Evolutionary conservation across 805 yeast species (phyloP).

Genomic region (Candida ulmi): DNA sequence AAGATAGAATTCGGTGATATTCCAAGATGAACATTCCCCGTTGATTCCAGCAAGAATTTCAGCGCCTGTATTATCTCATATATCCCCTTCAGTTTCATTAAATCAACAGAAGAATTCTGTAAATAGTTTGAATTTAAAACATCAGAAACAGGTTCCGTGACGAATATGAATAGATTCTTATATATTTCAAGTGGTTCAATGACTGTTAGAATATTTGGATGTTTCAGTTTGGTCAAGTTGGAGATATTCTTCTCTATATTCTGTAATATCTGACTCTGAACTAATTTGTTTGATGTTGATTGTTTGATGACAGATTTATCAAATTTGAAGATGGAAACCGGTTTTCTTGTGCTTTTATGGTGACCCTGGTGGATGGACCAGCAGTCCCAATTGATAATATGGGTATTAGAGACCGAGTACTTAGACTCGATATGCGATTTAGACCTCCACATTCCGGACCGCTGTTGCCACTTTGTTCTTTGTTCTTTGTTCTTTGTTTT

Average conservation of each 20-base stretch:
- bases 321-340: conserved; percentile 1
- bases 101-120: background rate
- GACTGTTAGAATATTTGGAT: conserved; percentile 79
- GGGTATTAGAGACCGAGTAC: background rate
- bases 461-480: too few species aligned
- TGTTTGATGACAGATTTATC: background rate
- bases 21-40: conserved; percentile 71
- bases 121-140: conserved; percentile 31
- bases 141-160: conserved; percentile 69
- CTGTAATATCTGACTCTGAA: background rate
- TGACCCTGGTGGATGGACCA: conserved; percentile 1
- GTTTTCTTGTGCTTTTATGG: background rate
- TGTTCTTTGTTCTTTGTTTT: background rate
- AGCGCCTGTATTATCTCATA: conserved; percentile 73
- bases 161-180: conserved; percentile 71
- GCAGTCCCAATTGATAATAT: background rate
- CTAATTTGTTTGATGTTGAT: background rate
- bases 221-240: conserved; percentile 75
- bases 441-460: background rate
- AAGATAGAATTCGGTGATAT: conserved; percentile 73
- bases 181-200: conserved; percentile 90
- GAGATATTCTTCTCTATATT: conserved; percentile 38
- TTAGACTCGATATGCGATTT: conserved; percentile 1
- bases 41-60: conserved; percentile 74
- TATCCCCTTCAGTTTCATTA: conserved; percentile 60